These are phyloP conservation scores for Macrolepiota albuminosa DNA, from an alignment of 768 basidiomycete genomes.

Conservation along the genomic window DNA sequence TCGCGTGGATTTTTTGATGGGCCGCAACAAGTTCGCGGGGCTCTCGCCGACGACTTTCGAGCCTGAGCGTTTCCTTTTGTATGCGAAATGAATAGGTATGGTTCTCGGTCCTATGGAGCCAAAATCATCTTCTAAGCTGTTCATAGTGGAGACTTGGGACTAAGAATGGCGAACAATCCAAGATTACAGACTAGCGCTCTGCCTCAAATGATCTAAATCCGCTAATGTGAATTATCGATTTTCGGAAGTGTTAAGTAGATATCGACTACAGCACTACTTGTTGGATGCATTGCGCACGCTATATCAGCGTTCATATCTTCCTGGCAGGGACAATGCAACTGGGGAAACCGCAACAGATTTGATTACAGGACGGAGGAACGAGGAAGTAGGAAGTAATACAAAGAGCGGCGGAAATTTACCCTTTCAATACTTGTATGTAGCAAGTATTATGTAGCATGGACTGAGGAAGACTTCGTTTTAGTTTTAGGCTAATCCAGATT, in stretches of 20 bases:
- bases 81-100: slow-evolving; percentile 4
- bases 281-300: neutral
- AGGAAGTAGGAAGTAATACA: neutral
- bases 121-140: neutral
- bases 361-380: neutral
- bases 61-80: slow-evolving; percentile 28
- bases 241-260: neutral
- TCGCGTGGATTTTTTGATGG: slow-evolving; percentile 55
- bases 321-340: neutral
- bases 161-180: neutral
- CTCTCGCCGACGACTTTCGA: slow-evolving; percentile 28
- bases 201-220: neutral
- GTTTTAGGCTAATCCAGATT: neutral
- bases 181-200: neutral
- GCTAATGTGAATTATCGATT: neutral
- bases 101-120: neutral
- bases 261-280: neutral
- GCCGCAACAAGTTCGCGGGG: slow-evolving; percentile 39
- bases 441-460: neutral
- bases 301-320: neutral
- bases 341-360: neutral
- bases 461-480: neutral
- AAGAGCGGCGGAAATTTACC: neutral
- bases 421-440: neutral
- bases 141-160: neutral